Evolutionary conservation across 2,329 filamentous ascomycete species (phyloP).

Genomic region (Alternaria sp.): DNA sequence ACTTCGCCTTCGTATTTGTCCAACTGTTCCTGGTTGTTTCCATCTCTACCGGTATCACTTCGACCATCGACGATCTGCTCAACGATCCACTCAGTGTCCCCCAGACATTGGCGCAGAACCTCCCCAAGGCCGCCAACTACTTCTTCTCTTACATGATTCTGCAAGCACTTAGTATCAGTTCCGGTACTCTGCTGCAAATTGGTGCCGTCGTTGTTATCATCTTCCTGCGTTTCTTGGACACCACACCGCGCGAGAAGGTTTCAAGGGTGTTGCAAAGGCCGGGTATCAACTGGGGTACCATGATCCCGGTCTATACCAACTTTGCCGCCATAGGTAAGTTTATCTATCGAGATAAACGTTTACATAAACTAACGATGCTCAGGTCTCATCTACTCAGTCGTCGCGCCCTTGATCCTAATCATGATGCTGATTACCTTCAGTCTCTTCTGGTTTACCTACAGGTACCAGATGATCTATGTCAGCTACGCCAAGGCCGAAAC

Average conservation of each 20-base stretch:
- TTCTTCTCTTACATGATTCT: constrained; percentile 99
- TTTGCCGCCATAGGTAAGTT: constrained; percentile 82
- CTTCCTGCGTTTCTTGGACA: constrained; percentile 80
- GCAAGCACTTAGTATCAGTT: constrained; percentile 88
- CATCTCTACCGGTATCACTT: constrained; percentile 76
- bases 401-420: constrained; percentile 87
- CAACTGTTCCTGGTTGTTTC: constrained; percentile 95
- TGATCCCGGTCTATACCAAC: constrained; percentile 96
- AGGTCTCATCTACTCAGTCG: constrained; percentile 82
- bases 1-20: constrained; percentile 92
- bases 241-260: constrained; percentile 83
- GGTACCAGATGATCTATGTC: constrained; percentile 97
- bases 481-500: constrained; percentile 89
- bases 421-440: constrained; percentile 94
- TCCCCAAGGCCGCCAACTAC: constrained; percentile 90
- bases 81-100: constrained; percentile 72
- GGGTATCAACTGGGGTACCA: constrained; percentile 85
- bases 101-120: constrained; percentile 73
- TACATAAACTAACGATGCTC: constrained; percentile 10
- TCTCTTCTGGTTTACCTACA: constrained; percentile 90
- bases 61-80: constrained; percentile 68
- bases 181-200: constrained; percentile 85
- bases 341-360: not conserved
- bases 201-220: constrained; percentile 80
- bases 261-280: constrained; percentile 78